Evolutionary conservation across 2,329 filamentous ascomycete species (phyloP), one percentile per base, ranked within the genome.

Genomic region (Orbilia brochopaga): DNA sequence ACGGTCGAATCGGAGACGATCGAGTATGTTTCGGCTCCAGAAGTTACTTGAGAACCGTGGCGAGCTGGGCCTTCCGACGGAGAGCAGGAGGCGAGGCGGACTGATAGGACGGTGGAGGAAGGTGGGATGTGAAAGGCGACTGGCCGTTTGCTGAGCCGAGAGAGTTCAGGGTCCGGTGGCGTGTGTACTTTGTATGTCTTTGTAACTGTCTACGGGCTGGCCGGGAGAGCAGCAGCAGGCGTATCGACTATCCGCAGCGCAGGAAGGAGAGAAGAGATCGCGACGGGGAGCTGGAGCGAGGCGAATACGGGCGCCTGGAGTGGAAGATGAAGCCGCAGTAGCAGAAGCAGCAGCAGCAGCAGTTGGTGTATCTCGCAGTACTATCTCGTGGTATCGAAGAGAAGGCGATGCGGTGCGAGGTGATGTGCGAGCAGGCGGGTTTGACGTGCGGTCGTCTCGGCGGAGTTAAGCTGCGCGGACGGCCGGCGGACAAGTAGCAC

Each of bases 361-460:
- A n/a, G n/a, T n/a, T n/a, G n/a, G n/a, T n/a, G n/a, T n/a, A n/a
- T n/a, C n/a, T n/a, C n/a, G n/a, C n/a, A n/a, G n/a, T n/a, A n/a
- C n/a, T n/a, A n/a, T n/a, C n/a, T n/a, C n/a, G n/a, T n/a, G n/a
- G n/a, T n/a, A n/a, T n/a, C n/a, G 50, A 23, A 50, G 42, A 17
- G 42, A 50, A 40, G 21, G 27, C 37, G 42, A 48, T n/a, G n/a
- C 8, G 56, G 11, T 50, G 32, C 23, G 46, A 54, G 48, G 35
- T 37, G 23, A 17, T 32, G 11, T 32, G 46, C 40, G 35, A 23
- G 32, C 10, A 15, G 21, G 8, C 32, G 37, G 30, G 27, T 59
- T 59, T 52, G 57, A 61, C 23, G 48, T 61, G 37, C 24, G 11
- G n/a, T 44, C 2, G 54, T 21, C 27, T 42, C 13, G 5, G 37